Percentiles rank a stretch among this genome's conserved stretches.
Evolutionary conservation across 306 rosid genomes (phyloP).

Genomic region (Lathyrus tuberosus): DNA sequence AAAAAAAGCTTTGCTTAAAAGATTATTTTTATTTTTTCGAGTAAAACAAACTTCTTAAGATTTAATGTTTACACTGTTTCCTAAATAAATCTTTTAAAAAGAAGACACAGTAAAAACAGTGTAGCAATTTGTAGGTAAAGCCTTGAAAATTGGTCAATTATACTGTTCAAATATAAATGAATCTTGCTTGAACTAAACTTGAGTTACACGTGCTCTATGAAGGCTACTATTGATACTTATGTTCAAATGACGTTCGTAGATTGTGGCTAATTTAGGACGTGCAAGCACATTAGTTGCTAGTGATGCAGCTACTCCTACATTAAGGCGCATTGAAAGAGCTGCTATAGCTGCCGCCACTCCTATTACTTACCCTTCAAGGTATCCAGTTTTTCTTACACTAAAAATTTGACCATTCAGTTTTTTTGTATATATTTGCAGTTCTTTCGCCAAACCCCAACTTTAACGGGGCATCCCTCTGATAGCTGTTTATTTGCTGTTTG

Average conservation of each 20-base stretch:
- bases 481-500: conserved; percentile 28
- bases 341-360: conserved; percentile 99
- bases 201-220: not conserved
- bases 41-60: not conserved
- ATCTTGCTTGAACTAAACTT: not conserved
- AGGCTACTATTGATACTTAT: conserved; percentile 15
- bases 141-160: not conserved
- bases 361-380: conserved; percentile 94
- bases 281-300: conserved; percentile 96
- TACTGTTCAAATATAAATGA: conserved; percentile 13
- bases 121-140: not conserved
- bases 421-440: conserved; percentile 5
- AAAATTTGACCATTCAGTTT: not conserved
- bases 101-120: not conserved
- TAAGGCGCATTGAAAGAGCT: conserved; percentile 99
- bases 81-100: conserved; percentile 3
- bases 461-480: conserved; percentile 8
- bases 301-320: conserved; percentile 98
- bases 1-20: not conserved
- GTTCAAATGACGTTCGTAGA: conserved; percentile 52
- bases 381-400: conserved; percentile 14
- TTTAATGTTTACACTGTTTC: not conserved
- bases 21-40: not conserved
- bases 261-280: conserved; percentile 97
- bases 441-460: not conserved